Evolutionary conservation across 2,329 filamentous ascomycete species (phyloP).

Genomic region (Claviceps sp.): DNA sequence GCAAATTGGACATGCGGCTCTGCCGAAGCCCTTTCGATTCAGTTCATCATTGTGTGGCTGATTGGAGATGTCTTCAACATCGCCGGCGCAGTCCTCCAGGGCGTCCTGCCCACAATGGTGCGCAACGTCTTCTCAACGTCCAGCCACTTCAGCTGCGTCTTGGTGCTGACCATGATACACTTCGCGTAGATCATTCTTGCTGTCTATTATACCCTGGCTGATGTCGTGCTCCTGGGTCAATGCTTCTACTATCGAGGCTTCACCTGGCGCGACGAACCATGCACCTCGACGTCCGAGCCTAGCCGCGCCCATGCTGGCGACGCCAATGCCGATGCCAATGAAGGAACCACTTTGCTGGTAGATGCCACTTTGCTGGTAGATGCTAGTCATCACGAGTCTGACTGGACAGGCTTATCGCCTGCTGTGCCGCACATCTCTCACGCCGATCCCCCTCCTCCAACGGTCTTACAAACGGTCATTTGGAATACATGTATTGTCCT

Average conservation of each 20-base stretch:
- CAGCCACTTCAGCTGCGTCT: neutral
- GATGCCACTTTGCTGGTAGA: slow-evolving; percentile 36
- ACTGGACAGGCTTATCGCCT: slow-evolving; percentile 59
- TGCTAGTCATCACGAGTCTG: slow-evolving; percentile 29
- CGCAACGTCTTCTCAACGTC: slow-evolving; percentile 5
- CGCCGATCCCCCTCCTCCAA: slow-evolving; percentile 33
- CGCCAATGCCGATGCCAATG: slow-evolving; percentile 26
- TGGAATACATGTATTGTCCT: slow-evolving; percentile 67
- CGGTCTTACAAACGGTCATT: slow-evolving; percentile 41
- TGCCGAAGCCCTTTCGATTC: slow-evolving; percentile 76
- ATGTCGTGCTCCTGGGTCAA: slow-evolving; percentile 75
- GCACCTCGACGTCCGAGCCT: slow-evolving; percentile 29
- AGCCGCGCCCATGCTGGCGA: slow-evolving; percentile 12
- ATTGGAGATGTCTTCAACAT: slow-evolving; percentile 95
- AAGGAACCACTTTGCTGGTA: slow-evolving; percentile 38
- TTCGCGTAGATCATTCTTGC: slow-evolving; percentile 61
- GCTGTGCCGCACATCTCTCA: slow-evolving; percentile 59
- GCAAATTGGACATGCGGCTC: slow-evolving; percentile 81
- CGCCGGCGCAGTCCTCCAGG: slow-evolving; percentile 78
- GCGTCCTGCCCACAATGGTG: slow-evolving; percentile 85
- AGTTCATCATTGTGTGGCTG: slow-evolving; percentile 89
- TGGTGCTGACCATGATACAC: neutral
- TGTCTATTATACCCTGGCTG: slow-evolving; percentile 83
- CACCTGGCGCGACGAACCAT: slow-evolving; percentile 41
- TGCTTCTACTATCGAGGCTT: slow-evolving; percentile 96